phyloP scores from a whole-genome alignment of 2,329 filamentous ascomycete species.

The Aspergillus ruber region DNA sequence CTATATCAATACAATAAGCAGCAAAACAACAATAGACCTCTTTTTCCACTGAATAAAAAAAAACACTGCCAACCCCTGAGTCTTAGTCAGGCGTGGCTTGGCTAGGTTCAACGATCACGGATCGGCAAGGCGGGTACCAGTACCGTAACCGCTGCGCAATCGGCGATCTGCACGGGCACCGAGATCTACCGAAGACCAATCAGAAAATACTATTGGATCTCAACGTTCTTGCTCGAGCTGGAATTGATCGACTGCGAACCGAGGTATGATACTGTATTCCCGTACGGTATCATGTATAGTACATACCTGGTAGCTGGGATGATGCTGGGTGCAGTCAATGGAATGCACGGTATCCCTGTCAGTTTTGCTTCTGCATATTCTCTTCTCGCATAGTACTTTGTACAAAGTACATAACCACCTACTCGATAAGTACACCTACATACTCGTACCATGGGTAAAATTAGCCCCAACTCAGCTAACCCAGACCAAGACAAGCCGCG shows the following conservation, averaged over 20 bases:
- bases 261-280: background rate
- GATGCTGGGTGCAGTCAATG: background rate
- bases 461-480: too few relatives aligned
- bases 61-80: too few relatives aligned
- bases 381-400: too few relatives aligned
- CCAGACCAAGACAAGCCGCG: too few relatives aligned
- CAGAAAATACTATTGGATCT: constrained; percentile 6
- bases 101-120: constrained; percentile 10
- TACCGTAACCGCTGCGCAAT: constrained; percentile 3
- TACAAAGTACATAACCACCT: background rate
- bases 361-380: background rate
- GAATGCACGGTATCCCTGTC: background rate
- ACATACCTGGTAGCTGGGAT: background rate
- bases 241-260: constrained; percentile 4
- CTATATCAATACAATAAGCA: background rate
- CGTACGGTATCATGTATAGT: background rate
- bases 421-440: too few relatives aligned
- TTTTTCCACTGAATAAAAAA: too few relatives aligned
- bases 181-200: constrained; percentile 16
- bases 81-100: too few relatives aligned
- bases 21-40: background rate
- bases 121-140: constrained; percentile 17
- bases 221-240: constrained; percentile 8
- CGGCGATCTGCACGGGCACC: constrained; percentile 7
- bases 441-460: too few relatives aligned